Conservation (phyloP, 805 yeast species). For the Metschnikowia reukaufii region DNA sequence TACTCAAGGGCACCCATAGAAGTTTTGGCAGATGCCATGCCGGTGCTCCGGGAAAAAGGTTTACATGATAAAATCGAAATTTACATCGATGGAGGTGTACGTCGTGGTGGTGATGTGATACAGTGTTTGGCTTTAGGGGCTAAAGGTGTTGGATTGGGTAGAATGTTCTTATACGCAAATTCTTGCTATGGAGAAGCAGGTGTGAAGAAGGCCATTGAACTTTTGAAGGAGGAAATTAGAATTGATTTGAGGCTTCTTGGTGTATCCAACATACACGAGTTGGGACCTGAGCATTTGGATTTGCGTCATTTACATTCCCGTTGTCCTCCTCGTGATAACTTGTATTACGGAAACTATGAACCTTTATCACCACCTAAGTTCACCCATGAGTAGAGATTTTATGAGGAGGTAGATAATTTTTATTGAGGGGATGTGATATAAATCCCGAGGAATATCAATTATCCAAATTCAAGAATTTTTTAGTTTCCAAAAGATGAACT, state of each 20-base stretch:
- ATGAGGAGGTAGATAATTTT: too few relatives aligned
- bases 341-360: conserved; percentile 18
- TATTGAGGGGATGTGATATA: too few relatives aligned
- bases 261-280: conserved; percentile 47
- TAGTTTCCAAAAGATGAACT: too few relatives aligned
- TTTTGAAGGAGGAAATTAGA: conserved; percentile 67
- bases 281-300: conserved; percentile 17
- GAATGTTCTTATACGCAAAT: conserved; percentile 66
- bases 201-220: conserved; percentile 56
- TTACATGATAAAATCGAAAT: conserved; percentile 51
- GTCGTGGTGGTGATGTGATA: conserved; percentile 65
- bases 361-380: conserved; percentile 17
- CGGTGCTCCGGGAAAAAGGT: conserved; percentile 45
- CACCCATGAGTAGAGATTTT: conserved; percentile 12
- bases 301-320: conserved; percentile 13
- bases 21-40: conserved; percentile 69
- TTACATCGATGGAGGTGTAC: conserved; percentile 67
- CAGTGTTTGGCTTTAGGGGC: conserved; percentile 72
- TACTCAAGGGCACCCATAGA: conserved; percentile 77
- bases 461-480: too few relatives aligned
- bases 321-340: conserved; percentile 12
- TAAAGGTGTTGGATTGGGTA: conserved; percentile 67
- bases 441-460: too few relatives aligned
- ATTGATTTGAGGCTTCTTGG: conserved; percentile 83
- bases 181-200: conserved; percentile 65